Conservation (phyloP, 352 stramenopile genomes). For the Pythium apleroticum region DNA sequence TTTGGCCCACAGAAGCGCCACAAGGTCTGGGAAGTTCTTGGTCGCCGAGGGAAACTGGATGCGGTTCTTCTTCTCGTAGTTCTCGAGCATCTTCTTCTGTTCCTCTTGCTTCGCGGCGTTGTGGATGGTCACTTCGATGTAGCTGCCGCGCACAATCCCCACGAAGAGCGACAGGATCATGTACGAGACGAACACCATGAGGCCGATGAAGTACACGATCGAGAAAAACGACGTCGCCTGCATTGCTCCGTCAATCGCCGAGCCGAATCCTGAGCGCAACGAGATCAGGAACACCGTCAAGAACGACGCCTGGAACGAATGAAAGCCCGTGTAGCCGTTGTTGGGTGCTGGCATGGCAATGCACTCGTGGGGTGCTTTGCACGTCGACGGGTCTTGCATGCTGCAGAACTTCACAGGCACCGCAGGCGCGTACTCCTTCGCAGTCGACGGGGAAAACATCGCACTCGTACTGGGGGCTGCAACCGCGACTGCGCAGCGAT, state of each 20-base stretch:
- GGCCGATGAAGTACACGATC: conserved; percentile 78
- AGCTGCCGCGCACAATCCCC: conserved; percentile 79
- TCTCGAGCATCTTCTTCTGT: conserved; percentile 30
- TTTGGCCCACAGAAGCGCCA: conserved; percentile 40
- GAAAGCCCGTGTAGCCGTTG: conserved; percentile 76
- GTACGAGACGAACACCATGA: conserved; percentile 84
- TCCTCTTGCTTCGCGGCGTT: conserved; percentile 30
- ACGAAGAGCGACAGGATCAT: conserved; percentile 85
- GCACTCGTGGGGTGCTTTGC: conserved; percentile 46
- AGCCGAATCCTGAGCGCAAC: conserved; percentile 70
- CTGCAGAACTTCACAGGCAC: conserved; percentile 61
- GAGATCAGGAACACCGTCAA: conserved; percentile 81
- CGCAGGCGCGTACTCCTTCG: conserved; percentile 47
- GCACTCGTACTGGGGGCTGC: conserved; percentile 26
- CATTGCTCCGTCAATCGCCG: conserved; percentile 68
- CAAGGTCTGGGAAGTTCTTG: conserved; percentile 58
- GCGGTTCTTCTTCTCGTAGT: conserved; percentile 51
- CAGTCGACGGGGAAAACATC: conserved; percentile 23
- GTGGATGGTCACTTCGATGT: conserved; percentile 67
- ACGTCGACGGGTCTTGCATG: conserved; percentile 32
- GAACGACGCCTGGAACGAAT: conserved; percentile 84
- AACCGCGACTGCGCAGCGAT: conserved; percentile 52
- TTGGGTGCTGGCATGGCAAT: conserved; percentile 61
- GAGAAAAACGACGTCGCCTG: conserved; percentile 73
- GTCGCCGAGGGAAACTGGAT: conserved; percentile 58